A percentile compares a stretch with the other conserved stretches of the same genome.
phyloP scores from a whole-genome alignment of 805 yeast species.

The Dipodascus geniculatus region DNA sequence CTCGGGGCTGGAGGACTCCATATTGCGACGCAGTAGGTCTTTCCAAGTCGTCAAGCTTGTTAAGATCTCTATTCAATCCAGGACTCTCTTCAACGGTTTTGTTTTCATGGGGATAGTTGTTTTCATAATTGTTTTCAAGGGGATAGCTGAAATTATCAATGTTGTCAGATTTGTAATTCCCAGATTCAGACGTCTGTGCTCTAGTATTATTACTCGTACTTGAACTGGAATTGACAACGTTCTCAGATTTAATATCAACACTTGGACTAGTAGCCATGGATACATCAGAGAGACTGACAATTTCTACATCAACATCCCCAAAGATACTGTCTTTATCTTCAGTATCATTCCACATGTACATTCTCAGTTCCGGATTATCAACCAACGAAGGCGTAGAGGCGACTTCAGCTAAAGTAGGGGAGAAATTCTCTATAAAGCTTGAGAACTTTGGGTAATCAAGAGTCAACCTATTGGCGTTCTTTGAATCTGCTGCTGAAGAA shows the following conservation, averaged over 20 bases:
- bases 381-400: background rate
- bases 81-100: too few species aligned
- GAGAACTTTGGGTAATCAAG: background rate
- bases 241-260: background rate
- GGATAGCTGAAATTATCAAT: too few species aligned
- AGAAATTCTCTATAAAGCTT: background rate
- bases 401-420: background rate
- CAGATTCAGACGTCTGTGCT: too few species aligned
- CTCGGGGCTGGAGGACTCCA: too few species aligned
- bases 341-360: background rate
- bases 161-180: too few species aligned
- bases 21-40: too few species aligned
- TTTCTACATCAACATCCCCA: background rate
- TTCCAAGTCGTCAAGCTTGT: too few species aligned
- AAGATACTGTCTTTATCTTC: background rate
- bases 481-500: background rate
- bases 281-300: background rate
- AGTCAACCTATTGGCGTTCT: background rate
- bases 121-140: too few species aligned
- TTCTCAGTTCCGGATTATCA: constrained; percentile 1
- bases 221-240: too few species aligned
- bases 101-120: too few species aligned
- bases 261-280: background rate
- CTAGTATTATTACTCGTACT: too few species aligned
- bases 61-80: too few species aligned